Evolutionary conservation across 2,329 filamentous ascomycete genomes (phyloP).

Genomic region (Graphilbum ipis-grandicollis): DNA sequence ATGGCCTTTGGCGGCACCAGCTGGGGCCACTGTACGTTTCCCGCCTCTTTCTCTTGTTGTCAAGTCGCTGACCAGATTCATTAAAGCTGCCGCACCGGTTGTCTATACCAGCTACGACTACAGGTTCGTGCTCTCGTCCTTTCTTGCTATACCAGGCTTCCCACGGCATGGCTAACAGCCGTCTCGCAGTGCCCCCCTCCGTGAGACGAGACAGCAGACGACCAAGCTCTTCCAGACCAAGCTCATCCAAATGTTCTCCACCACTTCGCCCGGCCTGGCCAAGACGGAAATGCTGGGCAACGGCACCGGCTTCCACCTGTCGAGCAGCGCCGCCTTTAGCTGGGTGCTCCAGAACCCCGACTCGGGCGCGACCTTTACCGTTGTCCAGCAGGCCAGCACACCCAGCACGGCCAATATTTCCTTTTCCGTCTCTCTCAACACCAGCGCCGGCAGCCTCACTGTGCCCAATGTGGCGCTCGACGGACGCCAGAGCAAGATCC

Average conservation of each 20-base stretch:
- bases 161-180: no score
- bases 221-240: slow-evolving; percentile 37
- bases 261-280: slow-evolving; percentile 29
- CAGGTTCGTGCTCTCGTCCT: slow-evolving; percentile 6
- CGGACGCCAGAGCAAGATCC: slow-evolving; percentile 49
- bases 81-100: slow-evolving; percentile 23
- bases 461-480: slow-evolving; percentile 44
- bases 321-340: slow-evolving; percentile 23
- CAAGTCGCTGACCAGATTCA: not conserved
- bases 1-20: slow-evolving; percentile 62
- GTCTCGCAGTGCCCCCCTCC: slow-evolving; percentile 23
- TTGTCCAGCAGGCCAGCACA: slow-evolving; percentile 44
- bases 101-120: slow-evolving; percentile 30
- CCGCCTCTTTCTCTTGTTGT: not conserved
- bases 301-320: slow-evolving; percentile 25
- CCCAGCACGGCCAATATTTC: slow-evolving; percentile 23
- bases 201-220: slow-evolving; percentile 34
- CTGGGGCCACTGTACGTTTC: slow-evolving; percentile 41
- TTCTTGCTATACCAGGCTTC: no score
- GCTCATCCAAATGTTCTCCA: slow-evolving; percentile 33
- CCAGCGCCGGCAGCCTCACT: slow-evolving; percentile 35
- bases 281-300: slow-evolving; percentile 37
- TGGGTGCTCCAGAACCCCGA: slow-evolving; percentile 34
- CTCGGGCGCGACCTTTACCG: slow-evolving; percentile 30
- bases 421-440: slow-evolving; percentile 40